Base-by-base conservation (phyloP, 495 filamentous ascomycete species). In the Talaromyces liani region DNA sequence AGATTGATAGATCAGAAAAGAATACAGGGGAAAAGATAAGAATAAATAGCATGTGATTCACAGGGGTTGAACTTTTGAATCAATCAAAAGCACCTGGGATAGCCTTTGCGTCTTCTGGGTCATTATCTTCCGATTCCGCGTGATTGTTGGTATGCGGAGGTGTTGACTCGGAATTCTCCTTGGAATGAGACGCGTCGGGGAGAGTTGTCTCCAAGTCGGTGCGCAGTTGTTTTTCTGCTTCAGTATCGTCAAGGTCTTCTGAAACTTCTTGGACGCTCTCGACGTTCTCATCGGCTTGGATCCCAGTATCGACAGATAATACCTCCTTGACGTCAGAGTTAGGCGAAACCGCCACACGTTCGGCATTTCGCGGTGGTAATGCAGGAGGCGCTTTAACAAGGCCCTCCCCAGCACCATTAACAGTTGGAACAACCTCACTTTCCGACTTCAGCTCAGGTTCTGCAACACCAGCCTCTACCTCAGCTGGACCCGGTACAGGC, bases 81-180 rank as follows among this genome's bases (percentile, higher is more conserved):
- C 29, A 62, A 22, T 65, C 58, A 62, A 65, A 65, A 34, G 63
- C 39, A 29, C 63, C 63, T 14, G 63, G 63, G 16, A 65, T 62
- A 36, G 58, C 41, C n/a, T 36, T 61, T 10, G 63, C 12, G 20
- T 58, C 33, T 14, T 27, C 36, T 22, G 22, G 5, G 4, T 16
- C 16, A 22, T 7, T 33, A 16, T 62, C 34, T 22, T 47, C 20
- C 20, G 22, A 29, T 5, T 62, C 27, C 10, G 36, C 54, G 29
- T 58, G 27, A 20, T 33, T 25, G 31, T 36, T 36, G 31, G 29
- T 18, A 20, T 58, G 56, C 31, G 27, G 56, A 58, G 56, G 3
- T 14, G 56, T 58, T 24, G 53, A 56, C 31, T 62, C 60, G 29
- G 60, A 27, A 33, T 24, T n/a, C 18, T 36, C 18, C 6, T 53